Percentiles rank a stretch among this genome's conserved stretches.
phyloP scores from a whole-genome alignment of 768 basidiomycete genomes.

The Trametes meyenii region DNA sequence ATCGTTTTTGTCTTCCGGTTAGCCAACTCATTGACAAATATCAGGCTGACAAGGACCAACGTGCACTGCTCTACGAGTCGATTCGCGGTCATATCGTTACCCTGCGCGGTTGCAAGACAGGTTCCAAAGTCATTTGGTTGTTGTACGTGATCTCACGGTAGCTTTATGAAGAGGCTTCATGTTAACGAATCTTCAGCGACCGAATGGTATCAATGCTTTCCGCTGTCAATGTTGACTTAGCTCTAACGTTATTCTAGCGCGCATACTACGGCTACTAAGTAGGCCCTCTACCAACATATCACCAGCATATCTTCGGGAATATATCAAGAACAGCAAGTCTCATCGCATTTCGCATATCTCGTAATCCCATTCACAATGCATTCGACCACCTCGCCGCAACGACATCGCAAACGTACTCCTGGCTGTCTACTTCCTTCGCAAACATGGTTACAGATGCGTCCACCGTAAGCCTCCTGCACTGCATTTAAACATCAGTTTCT shows the following conservation, averaged over 20 bases:
- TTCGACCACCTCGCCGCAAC: neutral
- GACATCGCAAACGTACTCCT: neutral
- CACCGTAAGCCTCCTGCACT: neutral
- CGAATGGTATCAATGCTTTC: slow-evolving; percentile 48
- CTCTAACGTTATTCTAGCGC: slow-evolving; percentile 41
- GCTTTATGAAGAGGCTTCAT: neutral
- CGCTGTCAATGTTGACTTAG: neutral
- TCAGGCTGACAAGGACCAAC: slow-evolving; percentile 86
- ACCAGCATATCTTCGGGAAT: slow-evolving; percentile 30
- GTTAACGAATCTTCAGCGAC: slow-evolving; percentile 42
- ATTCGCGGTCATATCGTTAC: slow-evolving; percentile 88
- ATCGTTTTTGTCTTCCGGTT: neutral
- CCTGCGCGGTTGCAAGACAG: slow-evolving; percentile 88
- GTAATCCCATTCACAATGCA: slow-evolving; percentile 7
- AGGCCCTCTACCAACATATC: slow-evolving; percentile 33
- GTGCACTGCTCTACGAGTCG: slow-evolving; percentile 79
- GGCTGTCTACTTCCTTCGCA: slow-evolving; percentile 1
- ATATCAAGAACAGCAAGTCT: slow-evolving; percentile 17
- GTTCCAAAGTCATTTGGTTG: slow-evolving; percentile 90
- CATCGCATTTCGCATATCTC: slow-evolving; percentile 17
- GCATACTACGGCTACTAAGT: slow-evolving; percentile 64
- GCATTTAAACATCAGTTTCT: slow-evolving; percentile 27
- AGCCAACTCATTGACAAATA: slow-evolving; percentile 1
- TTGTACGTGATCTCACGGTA: slow-evolving; percentile 49
- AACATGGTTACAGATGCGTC: neutral